A percentile compares a stretch with the other conserved stretches of the same genome.
These are phyloP conservation scores for Fusarium bulbicola DNA, from an alignment of 2,329 filamentous ascomycete species.

Conservation along the genomic window DNA sequence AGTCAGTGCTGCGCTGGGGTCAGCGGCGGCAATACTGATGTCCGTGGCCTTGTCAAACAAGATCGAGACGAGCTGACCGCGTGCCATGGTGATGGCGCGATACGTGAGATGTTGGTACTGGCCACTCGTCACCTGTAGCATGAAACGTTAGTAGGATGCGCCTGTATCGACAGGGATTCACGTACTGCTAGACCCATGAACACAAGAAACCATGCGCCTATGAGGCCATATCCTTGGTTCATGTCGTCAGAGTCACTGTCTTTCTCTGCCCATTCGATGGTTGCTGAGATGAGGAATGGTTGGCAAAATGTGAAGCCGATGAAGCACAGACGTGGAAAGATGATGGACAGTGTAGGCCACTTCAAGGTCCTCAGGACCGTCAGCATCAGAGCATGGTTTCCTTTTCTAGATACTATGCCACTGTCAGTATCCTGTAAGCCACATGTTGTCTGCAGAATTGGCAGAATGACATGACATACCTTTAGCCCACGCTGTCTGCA, in stretches of 20 bases:
- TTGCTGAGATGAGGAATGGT: constrained; percentile 33
- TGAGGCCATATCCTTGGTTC: constrained; percentile 28
- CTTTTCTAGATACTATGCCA: background rate
- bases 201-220: constrained; percentile 33
- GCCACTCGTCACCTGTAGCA: constrained; percentile 4
- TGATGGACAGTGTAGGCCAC: constrained; percentile 4
- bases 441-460: rapidly evolving
- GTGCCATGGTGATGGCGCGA: constrained; percentile 44
- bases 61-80: constrained; percentile 44
- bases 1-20: constrained; percentile 52
- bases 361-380: constrained; percentile 12
- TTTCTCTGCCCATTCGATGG: constrained; percentile 4
- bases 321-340: constrained; percentile 28
- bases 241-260: constrained; percentile 8
- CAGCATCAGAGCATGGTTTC: constrained; percentile 2
- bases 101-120: constrained; percentile 34
- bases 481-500: constrained; percentile 19
- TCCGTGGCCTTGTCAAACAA: constrained; percentile 42
- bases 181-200: constrained; percentile 26
- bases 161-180: rapidly evolving
- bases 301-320: constrained; percentile 34
- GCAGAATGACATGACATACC: background rate
- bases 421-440: background rate
- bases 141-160: background rate
- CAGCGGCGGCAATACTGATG: constrained; percentile 43